Evolutionary conservation across 2,329 filamentous ascomycete species (phyloP).

Genomic region (Fusarium mundagurra): DNA sequence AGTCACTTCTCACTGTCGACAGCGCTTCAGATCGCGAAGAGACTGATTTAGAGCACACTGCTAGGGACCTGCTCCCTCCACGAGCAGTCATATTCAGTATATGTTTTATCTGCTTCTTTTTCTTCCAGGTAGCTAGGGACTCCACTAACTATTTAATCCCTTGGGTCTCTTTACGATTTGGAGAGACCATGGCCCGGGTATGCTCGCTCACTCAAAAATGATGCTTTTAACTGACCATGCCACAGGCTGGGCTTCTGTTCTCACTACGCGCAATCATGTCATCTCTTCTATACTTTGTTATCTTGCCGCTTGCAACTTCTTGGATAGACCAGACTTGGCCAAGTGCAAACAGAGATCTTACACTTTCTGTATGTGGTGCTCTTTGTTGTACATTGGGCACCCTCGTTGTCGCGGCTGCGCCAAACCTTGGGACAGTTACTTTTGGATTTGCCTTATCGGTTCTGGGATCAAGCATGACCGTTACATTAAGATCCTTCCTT

Average conservation of each 20-base stretch:
- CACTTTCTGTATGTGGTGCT: background rate
- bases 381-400: background rate
- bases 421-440: background rate
- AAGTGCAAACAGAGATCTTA: background rate
- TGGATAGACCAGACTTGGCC: background rate
- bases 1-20: background rate
- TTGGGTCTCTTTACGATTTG: background rate
- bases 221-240: background rate
- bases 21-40: background rate
- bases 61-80: background rate
- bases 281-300: background rate
- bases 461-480: background rate
- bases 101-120: constrained; percentile 3
- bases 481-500: background rate
- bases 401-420: background rate
- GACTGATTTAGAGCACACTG: too few relatives aligned
- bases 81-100: background rate
- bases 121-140: background rate
- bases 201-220: background rate
- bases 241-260: background rate
- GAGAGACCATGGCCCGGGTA: background rate
- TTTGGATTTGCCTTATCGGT: background rate
- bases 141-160: background rate
- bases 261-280: background rate
- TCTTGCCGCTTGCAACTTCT: background rate